phyloP scores from a whole-genome alignment of 495 filamentous ascomycete genomes.

The Amorphotheca resinae region DNA sequence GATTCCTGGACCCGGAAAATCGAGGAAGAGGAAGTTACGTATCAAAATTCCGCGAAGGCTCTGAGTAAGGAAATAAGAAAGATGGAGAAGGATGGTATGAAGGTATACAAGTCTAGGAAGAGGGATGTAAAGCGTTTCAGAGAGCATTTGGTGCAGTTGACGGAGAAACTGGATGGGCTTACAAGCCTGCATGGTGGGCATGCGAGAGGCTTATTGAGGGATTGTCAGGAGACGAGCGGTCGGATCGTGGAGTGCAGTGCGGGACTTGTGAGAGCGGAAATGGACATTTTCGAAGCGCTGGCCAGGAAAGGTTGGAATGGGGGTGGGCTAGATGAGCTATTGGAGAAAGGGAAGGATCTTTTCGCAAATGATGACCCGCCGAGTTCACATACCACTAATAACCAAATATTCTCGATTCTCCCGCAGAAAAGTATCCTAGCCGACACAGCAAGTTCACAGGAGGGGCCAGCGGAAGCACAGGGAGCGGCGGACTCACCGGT shows the following conservation, averaged over 20 bases:
- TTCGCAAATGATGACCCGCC: conserved; percentile 39
- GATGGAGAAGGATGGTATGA: conserved; percentile 47
- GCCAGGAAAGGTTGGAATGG: conserved; percentile 53
- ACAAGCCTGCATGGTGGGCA: conserved; percentile 45
- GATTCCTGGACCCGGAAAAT: conserved; percentile 45
- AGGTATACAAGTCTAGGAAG: conserved; percentile 39
- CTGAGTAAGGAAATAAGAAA: conserved; percentile 42
- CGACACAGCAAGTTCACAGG: conserved; percentile 2
- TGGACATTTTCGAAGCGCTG: conserved; percentile 53
- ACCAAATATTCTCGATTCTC: conserved; percentile 44
- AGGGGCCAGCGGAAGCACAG: background rate
- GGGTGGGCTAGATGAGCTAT: conserved; percentile 47
- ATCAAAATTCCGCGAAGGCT: conserved; percentile 35
- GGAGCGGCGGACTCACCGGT: background rate
- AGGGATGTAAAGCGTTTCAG: conserved; percentile 40
- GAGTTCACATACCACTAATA: conserved; percentile 15
- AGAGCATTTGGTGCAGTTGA: conserved; percentile 44
- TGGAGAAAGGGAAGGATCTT: conserved; percentile 47
- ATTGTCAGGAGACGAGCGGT: conserved; percentile 44
- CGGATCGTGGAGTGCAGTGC: conserved; percentile 48
- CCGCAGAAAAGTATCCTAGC: conserved; percentile 39
- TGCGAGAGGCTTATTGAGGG: conserved; percentile 37
- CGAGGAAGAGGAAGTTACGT: conserved; percentile 45
- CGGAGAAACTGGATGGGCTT: conserved; percentile 46
- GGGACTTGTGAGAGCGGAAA: conserved; percentile 47